Base-by-base conservation (phyloP, 176 grass and related monocot species). In the Oryza coarctata region DNA sequence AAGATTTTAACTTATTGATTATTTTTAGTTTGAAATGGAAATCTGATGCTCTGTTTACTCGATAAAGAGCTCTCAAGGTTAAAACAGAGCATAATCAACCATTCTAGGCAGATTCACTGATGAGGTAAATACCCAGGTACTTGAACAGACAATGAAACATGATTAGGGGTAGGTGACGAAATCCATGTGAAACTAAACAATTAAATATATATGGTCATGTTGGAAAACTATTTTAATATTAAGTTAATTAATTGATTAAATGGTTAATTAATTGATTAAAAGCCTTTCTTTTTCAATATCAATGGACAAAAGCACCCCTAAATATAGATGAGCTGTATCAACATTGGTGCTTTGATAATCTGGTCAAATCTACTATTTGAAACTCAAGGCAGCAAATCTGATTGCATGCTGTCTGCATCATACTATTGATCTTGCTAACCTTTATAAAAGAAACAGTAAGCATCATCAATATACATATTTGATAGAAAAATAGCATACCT, bases 401-500 rank as follows among this genome's bases (percentile, higher is more conserved):
- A 44, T 13, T 57, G n/a, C 28, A n/a, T 47, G 25, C 43, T n/a
- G 17, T 7, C 10, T 13, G 45, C 52, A 76, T 62, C 13, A 87
- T 13, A 75, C 22, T 13, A 15, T 76, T 18, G 17, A 29, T 71
- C 33, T 68, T 77, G 30, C 27, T 18, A 71, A 49, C 31, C 12
- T 77, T 31, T 55, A 25, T 64, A 82, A 18, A 49, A 76, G 29
- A 71, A 15, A 86, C 23, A 79, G 58, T 17, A 22, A 39, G 17
- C 23, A 66, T 71, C 63, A 83, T 71, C 63, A 83, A 73, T 10
- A 73, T 62, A 28, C 63, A 64, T 26, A 77, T 27, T 52, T 55
- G 68, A 0, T 17, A 73, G 41, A 8, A 41, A 58, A 67, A 81
- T 62, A 25, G 27, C 17, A 50, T 68, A 79, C 30, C 70, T 23